Evolutionary conservation across 1,284 basidiomycete species (phyloP), one percentile per base, ranked within the genome.

Genomic region (Apiotrichum veenhuisii): DNA sequence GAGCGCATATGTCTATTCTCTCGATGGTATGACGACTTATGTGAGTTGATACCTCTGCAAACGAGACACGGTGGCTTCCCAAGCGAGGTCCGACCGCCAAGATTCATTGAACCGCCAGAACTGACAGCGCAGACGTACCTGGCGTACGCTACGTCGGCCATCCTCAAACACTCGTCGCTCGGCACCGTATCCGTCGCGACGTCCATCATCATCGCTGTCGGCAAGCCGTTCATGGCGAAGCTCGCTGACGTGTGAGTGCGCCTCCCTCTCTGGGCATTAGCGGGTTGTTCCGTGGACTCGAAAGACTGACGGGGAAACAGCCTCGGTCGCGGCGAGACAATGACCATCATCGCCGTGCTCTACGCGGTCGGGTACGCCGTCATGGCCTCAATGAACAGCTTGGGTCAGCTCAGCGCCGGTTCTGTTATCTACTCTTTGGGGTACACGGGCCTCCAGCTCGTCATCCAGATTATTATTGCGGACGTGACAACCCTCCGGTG

Each of bases 221-320:
- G 87, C 37, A 91, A 91, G 76, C 89, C 89, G 1, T 81, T 89
- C 45, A 85, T 89, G 65, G 89, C 88, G 3, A 90, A 89, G 74
- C 74, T 90, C 36, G 83, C 87, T 2, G 88, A 91, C 67, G 83
- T 87, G 57, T 70, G 42, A 58, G 68, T 69, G 15, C 23, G 10
- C 18, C 25, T 23, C 7, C 15, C 38, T 30, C 27, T 10, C 3
- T 11, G 44, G 12, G 14, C 12, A n/a, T n/a, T n/a, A n/a, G n/a
- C n/a, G n/a, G n/a, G n/a, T n/a, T n/a, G n/a, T n/a, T n/a, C n/a
- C n/a, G n/a, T n/a, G n/a, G n/a, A n/a, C n/a, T n/a, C n/a, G n/a
- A n/a, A n/a, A n/a, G n/a, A n/a, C n/a, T n/a, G n/a, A n/a, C n/a
- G n/a, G n/a, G n/a, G 30, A 30, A 30, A 5, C 52, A 72, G 67